Evolutionary conservation across 2,329 filamentous ascomycete species (phyloP).

Genomic region (Westerdykella ornata): DNA sequence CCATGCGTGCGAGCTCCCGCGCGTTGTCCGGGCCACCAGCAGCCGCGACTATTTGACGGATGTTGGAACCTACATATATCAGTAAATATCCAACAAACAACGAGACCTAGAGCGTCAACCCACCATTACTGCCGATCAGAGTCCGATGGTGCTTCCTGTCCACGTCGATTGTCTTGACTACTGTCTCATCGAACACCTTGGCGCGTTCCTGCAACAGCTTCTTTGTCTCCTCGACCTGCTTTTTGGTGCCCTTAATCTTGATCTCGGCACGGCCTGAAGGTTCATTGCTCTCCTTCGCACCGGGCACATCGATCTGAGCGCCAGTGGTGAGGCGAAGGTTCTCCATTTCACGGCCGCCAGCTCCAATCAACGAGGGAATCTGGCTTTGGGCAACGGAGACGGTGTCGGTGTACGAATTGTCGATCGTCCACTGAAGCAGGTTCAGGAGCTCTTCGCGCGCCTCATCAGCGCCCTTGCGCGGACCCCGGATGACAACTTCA

Average conservation of each 20-base stretch:
- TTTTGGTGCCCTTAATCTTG: slow-evolving; percentile 83
- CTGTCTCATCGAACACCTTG: slow-evolving; percentile 81
- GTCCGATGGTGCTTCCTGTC: slow-evolving; percentile 89
- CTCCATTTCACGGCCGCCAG: slow-evolving; percentile 85
- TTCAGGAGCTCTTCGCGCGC: slow-evolving; percentile 87
- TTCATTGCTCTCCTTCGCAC: slow-evolving; percentile 62
- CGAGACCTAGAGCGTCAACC: slow-evolving; percentile 34
- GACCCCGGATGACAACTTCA: slow-evolving; percentile 85
- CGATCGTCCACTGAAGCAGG: slow-evolving; percentile 80
- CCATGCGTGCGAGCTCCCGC: slow-evolving; percentile 75
- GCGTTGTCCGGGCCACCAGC: slow-evolving; percentile 87
- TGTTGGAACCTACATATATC: slow-evolving; percentile 62
- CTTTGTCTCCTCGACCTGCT: slow-evolving; percentile 85
- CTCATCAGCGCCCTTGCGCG: slow-evolving; percentile 85
- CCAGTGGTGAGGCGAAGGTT: slow-evolving; percentile 77
- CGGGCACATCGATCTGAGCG: slow-evolving; percentile 86
- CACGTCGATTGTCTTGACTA: slow-evolving; percentile 77
- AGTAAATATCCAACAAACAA: slow-evolving; percentile 21
- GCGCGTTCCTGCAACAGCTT: slow-evolving; percentile 83
- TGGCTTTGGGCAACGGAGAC: slow-evolving; percentile 87
- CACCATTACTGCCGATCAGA: slow-evolving; percentile 83
- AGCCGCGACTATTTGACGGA: slow-evolving; percentile 77
- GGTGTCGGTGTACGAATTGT: slow-evolving; percentile 73
- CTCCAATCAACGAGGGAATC: slow-evolving; percentile 87
- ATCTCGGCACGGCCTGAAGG: slow-evolving; percentile 70